These are phyloP conservation scores for Microdochium paspali DNA, from an alignment of 2,329 filamentous ascomycete species.

Conservation along the genomic window DNA sequence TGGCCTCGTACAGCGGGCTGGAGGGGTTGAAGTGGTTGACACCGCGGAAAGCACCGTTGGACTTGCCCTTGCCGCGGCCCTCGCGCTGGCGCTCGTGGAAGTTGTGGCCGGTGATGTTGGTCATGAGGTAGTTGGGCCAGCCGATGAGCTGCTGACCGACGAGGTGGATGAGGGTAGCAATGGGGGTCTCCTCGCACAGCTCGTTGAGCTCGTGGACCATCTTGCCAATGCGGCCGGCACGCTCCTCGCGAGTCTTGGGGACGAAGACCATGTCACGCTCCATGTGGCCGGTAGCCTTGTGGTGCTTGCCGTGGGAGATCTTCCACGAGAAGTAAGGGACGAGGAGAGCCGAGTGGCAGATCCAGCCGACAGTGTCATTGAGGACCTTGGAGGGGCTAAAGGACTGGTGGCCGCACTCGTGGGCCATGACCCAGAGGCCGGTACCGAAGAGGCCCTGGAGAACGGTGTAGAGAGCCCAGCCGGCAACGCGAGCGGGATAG, in stretches of 20 bases:
- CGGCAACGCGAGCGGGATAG: conserved; percentile 51
- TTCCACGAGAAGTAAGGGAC: conserved; percentile 99
- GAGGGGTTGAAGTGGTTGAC: conserved; percentile 93
- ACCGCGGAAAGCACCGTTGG: conserved; percentile 67
- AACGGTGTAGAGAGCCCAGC: conserved; percentile 61
- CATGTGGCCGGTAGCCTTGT: conserved; percentile 97
- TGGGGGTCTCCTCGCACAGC: conserved; percentile 89
- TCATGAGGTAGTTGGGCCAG: conserved; percentile 85
- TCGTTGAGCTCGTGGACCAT: conserved; percentile 76
- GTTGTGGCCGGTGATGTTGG: conserved; percentile 95
- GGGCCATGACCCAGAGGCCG: conserved; percentile 90
- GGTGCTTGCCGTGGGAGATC: conserved; percentile 97
- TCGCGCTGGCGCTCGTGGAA: conserved; percentile 84
- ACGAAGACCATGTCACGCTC: conserved; percentile 99
- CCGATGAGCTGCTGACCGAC: conserved; percentile 81
- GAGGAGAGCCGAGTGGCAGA: conserved; percentile 78
- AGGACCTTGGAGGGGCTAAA: conserved; percentile 88
- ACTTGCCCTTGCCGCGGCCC: conserved; percentile 87
- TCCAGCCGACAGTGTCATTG: conserved; percentile 88
- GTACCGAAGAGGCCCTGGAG: conserved; percentile 90
- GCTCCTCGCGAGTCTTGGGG: conserved; percentile 80
- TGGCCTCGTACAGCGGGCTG: conserved; percentile 85
- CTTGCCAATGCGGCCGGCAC: conserved; percentile 65
- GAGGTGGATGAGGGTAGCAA: conserved; percentile 66
- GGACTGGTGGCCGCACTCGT: conserved; percentile 95